Evolutionary conservation across 805 yeast genomes (phyloP).

Genomic region (Nakazawaea wyomingensis): DNA sequence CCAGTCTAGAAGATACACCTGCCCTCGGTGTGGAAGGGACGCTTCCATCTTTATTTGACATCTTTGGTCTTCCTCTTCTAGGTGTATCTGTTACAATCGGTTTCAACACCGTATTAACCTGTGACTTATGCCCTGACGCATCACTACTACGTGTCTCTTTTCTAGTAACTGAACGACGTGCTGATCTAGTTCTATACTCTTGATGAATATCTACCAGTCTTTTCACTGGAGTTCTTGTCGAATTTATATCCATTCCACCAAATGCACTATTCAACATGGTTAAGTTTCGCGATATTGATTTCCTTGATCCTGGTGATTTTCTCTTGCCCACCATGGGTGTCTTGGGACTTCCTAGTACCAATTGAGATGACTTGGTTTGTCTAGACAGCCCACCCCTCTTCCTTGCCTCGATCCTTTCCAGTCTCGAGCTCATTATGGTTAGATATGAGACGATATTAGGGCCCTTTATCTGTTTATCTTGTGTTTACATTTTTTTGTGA

Average conservation of each 20-base stretch:
- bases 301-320: conserved; percentile 12
- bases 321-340: conserved; percentile 1
- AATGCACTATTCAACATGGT: conserved; percentile 1
- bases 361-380: conserved; percentile 20
- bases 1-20: background rate
- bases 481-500: background rate
- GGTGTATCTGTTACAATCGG: no score
- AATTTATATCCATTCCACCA: conserved; percentile 1
- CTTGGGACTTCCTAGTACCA: conserved; percentile 21
- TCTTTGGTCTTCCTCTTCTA: background rate
- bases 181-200: no score
- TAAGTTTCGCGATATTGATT: conserved; percentile 4
- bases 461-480: background rate
- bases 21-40: background rate
- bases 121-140: no score
- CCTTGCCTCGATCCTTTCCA: conserved; percentile 18
- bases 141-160: no score
- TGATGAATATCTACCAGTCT: no score
- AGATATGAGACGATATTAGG: no score
- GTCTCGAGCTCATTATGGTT: conserved; percentile 8
- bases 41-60: background rate
- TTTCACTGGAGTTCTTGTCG: no score
- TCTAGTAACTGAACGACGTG: no score
- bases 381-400: conserved; percentile 27
- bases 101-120: no score